Evolutionary conservation across 75 land plant genomes (phyloP).

Genomic region (Pinus albicaulis): DNA sequence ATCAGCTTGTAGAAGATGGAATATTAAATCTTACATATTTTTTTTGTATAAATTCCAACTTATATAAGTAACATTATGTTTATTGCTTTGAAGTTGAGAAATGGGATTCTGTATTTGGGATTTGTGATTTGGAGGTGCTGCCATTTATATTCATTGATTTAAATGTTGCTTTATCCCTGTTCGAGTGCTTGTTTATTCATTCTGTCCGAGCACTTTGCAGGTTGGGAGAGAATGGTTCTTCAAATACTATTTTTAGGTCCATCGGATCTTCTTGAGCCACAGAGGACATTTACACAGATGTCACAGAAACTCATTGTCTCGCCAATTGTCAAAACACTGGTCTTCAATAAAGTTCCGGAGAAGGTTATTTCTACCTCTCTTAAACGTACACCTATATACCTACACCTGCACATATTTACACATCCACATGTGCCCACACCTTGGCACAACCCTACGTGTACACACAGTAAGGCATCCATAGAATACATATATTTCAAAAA

Average conservation of each 20-base stretch:
- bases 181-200: background rate
- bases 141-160: background rate
- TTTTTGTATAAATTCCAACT: background rate
- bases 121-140: constrained; percentile 3
- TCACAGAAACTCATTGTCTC: constrained; percentile 98
- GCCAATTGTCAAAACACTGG: constrained; percentile 93
- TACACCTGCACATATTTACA: background rate
- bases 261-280: constrained; percentile 92
- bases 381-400: background rate
- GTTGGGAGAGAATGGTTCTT: constrained; percentile 99
- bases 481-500: background rate
- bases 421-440: background rate
- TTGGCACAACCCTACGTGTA: too few relatives aligned
- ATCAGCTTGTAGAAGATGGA: background rate
- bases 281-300: constrained; percentile 84
- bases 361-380: constrained; percentile 48
- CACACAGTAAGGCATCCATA: background rate
- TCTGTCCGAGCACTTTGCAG: constrained; percentile 27
- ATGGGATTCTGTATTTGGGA: background rate
- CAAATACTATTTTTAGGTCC: constrained; percentile 96
- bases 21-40: background rate
- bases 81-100: background rate
- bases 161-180: background rate
- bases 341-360: constrained; percentile 98
- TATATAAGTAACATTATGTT: too few relatives aligned